Conservation (phyloP, 208 protist genomes). For the Wallacemonas collosoma region DNA sequence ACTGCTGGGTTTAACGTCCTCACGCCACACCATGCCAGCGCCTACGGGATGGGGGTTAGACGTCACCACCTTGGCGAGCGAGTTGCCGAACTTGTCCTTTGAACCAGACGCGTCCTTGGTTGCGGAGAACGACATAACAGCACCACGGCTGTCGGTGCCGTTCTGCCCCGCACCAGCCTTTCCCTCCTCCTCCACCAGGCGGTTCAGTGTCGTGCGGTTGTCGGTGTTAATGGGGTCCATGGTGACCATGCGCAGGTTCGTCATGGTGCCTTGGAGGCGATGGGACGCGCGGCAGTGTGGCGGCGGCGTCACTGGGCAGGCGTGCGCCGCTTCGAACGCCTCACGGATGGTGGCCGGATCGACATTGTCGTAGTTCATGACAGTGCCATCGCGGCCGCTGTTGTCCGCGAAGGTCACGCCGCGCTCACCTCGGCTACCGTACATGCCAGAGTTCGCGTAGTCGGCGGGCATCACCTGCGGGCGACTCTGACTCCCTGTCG, state of each 20-base stretch:
- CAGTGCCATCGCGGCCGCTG: constrained; percentile 14
- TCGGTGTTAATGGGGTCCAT: constrained; percentile 64
- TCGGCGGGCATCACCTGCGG: constrained; percentile 41
- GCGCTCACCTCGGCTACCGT: constrained; percentile 14
- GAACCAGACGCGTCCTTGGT: background rate
- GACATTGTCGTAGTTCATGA: constrained; percentile 28
- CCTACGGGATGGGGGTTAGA: constrained; percentile 62
- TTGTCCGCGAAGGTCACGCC: constrained; percentile 13
- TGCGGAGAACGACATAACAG: background rate
- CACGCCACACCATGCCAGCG: constrained; percentile 82
- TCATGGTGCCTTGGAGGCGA: constrained; percentile 73
- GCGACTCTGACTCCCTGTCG: constrained; percentile 34
- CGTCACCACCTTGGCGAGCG: constrained; percentile 47
- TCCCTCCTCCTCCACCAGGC: constrained; percentile 18
- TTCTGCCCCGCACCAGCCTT: constrained; percentile 4
- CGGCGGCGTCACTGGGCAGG: constrained; percentile 68
- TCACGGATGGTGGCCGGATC: constrained; percentile 50
- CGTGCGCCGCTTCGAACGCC: constrained; percentile 61
- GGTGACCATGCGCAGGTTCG: constrained; percentile 61
- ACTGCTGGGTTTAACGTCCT: constrained; percentile 9
- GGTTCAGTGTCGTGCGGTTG: constrained; percentile 45
- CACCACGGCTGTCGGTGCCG: constrained; percentile 1
- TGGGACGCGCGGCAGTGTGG: constrained; percentile 76
- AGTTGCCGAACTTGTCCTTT: constrained; percentile 40
- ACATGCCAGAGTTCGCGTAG: constrained; percentile 14